Evolutionary conservation across 306 rosid species (phyloP), one percentile per base, ranked within the genome.

Genomic region (Trifolium subterraneum): DNA sequence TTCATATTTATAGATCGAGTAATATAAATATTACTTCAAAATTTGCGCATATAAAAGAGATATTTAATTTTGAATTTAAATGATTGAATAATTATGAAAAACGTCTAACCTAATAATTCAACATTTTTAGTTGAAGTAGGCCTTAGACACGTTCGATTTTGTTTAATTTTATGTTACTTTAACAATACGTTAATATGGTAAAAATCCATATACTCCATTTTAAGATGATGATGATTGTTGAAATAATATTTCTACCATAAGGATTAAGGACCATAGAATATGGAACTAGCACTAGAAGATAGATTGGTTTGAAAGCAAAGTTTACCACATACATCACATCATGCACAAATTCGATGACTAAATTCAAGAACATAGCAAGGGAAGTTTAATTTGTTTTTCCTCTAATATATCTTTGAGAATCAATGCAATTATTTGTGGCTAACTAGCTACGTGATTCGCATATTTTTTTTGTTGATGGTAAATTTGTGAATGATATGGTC

Each of bases 361-460:
- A 68, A 22, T 18, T 58, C 2, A 44, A 59, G 36, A 36, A 39
- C 41, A 64, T 16, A 41, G 23, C 13, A 50, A 22, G n/a, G 4
- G 29, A 29, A 41, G 9, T 19, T 64, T 35, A 19, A 16, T 65
- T 54, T 52, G 52, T 67, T 6, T 41, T 31, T 6, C 63, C 12
- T 52, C 36, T 56, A 27, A 27, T 29, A 29, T 5, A 29, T 60
- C 19, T 19, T 0, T 48, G 19, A 36, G 75, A 61, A 80, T 68
- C 76, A 61, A 68, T 61, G 72, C 35, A 74, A 74, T 80, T 74
- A 61, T 80, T 69, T 80, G 80, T 75, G 81, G 74, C 60, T 68
- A 56, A 62, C 44, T 72, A 38, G 54, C 15, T 73, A 6, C 5
- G 15, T 14, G 15, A 62, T 68, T 35, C 19, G 80, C 76, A 80